Base-by-base conservation (phyloP, 257 asterid genomes). In the Ehretia macrophylla region DNA sequence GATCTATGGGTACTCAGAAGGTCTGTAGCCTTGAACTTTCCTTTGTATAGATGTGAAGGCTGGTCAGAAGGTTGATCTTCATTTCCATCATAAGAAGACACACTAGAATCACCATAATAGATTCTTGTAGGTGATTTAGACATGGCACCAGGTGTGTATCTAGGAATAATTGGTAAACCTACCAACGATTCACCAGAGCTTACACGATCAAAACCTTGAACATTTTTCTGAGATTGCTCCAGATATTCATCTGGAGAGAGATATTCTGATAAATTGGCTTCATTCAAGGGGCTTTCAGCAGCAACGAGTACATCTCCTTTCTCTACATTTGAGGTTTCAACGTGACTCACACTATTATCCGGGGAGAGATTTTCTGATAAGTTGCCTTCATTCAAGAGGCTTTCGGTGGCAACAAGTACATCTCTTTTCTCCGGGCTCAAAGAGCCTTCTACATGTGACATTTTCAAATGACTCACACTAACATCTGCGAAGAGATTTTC, bases 21-120 rank as follows among this genome's bases (percentile, higher is more conserved):
- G 55, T 53, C 69, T 51, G 60, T 51, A 51, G 54, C 71, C 72
- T 67, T 59, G 17, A 57, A 68, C 68, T 68, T 76, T 70, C 84
- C 69, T 5, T 49, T 50, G 14, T 59, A 32, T 67, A 68, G 75
- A 44, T 37, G 75, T 47, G 76, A 57, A 62, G 45, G 13, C 17
- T 42, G 59, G 44, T 63, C 55, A 13, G 14, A 19, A 32, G 50
- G 17, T 58, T 57, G 75, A 72, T 61, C 75, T 47, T 74, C 67
- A 5, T 44, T 67, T 68, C 81, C 85, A 64, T 82, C 85, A 11
- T 54, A 76, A 56, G 81, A 74, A 53, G 85, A 82, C 63, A 62
- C 82, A 49, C 89, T 82, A 37, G 81, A 85, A 68, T 79, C 83
- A 60, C 68, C 73, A 46, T 79, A 79, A 55, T 76, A 79, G 65